Percentiles rank a stretch among this genome's conserved stretches.
Evolutionary conservation across 306 rosid species (phyloP).

Genomic region (Cucurbita ficifolia): DNA sequence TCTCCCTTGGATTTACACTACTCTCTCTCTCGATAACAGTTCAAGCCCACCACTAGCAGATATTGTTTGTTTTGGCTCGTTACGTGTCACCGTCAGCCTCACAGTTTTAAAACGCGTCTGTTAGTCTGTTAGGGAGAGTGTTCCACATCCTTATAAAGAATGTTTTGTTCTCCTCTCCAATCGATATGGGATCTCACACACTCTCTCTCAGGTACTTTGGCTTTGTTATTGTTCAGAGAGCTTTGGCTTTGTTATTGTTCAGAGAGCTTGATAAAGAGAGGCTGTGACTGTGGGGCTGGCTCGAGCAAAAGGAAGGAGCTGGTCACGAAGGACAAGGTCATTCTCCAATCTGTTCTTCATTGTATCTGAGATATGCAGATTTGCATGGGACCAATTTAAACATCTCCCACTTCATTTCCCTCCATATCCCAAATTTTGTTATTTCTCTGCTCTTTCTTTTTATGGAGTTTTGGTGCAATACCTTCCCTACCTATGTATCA

Average conservation of each 20-base stretch:
- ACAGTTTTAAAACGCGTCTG: too few species aligned
- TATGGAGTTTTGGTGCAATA: not conserved
- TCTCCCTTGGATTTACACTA: not conserved
- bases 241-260: constrained; percentile 24
- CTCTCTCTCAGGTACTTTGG: constrained; percentile 27
- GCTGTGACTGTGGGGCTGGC: constrained; percentile 26
- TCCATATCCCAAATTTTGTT: not conserved
- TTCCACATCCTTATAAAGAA: too few species aligned
- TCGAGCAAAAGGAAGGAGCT: constrained; percentile 54
- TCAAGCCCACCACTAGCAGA: too few species aligned
- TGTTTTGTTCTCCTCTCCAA: too few species aligned
- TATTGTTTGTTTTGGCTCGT: too few species aligned
- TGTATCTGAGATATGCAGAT: constrained; percentile 22
- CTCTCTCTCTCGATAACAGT: not conserved
- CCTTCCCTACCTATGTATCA: not conserved
- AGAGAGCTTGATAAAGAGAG: constrained; percentile 37
- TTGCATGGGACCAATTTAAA: constrained; percentile 22
- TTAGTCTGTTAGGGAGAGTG: too few species aligned
- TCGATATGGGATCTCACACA: not conserved
- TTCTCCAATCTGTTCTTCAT: constrained; percentile 34
- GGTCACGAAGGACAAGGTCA: constrained; percentile 50
- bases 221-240: constrained; percentile 32
- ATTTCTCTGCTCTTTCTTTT: not conserved
- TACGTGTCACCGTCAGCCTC: too few species aligned
- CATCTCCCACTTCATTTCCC: not conserved